Conservation (phyloP, 2,329 filamentous ascomycete genomes). For the Sclerotinia spermophila region DNA sequence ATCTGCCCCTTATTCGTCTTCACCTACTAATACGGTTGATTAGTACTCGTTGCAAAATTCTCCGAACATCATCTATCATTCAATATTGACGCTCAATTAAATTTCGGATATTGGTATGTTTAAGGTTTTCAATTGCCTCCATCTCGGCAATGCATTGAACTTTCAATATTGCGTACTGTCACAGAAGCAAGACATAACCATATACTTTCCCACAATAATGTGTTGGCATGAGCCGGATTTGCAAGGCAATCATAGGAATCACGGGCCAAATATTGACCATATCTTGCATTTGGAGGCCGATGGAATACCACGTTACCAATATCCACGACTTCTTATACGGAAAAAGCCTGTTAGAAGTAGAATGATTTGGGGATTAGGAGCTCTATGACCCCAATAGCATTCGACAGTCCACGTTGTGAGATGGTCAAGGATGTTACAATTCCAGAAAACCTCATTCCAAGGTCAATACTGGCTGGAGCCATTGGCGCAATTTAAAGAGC, state of each 20-base stretch:
- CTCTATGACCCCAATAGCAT: not conserved
- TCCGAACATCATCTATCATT: not conserved
- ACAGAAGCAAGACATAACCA: not conserved
- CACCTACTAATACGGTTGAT: not conserved
- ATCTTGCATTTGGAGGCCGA: not conserved
- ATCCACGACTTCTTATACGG: not conserved
- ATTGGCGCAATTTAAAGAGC: not conserved
- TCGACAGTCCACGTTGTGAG: not conserved
- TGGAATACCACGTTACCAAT: not conserved
- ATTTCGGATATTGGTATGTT: conserved; percentile 3
- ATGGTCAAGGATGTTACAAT: not conserved
- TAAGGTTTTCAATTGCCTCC: not conserved
- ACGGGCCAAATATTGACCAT: conserved; percentile 4
- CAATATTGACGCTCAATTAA: not conserved
- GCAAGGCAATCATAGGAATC: not conserved
- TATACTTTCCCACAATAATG: not conserved
- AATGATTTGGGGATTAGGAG: not conserved
- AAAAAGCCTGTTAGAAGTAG: not conserved
- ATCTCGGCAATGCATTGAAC: conserved; percentile 2
- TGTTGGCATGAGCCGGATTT: not conserved
- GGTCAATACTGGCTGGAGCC: not conserved
- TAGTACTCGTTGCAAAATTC: not conserved
- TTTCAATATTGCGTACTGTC: conserved; percentile 9
- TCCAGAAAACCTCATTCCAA: not conserved
- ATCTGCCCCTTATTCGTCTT: conserved; percentile 5